Percentiles rank a stretch among this genome's conserved stretches.
Conservation (phyloP, 306 rosid species). For the Albizia julibrissin region DNA sequence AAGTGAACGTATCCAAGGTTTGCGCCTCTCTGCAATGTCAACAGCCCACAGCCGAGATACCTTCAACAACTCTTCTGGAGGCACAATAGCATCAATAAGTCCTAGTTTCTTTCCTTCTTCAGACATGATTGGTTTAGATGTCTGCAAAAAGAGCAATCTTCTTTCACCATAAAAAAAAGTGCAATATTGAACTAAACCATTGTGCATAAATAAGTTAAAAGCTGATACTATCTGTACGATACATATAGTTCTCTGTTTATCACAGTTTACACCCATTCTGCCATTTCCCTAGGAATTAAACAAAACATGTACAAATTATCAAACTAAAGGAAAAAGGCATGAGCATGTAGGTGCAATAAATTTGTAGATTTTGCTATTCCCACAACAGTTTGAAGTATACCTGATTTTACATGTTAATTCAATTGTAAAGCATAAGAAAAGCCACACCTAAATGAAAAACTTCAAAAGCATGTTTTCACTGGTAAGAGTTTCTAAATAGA, state of each 20-base stretch:
- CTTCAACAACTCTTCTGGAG: slow-evolving; percentile 76
- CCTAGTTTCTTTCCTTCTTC: slow-evolving; percentile 96
- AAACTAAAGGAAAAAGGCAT: neutral
- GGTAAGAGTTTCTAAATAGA: neutral
- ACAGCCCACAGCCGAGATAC: slow-evolving; percentile 81
- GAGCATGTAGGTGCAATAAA: neutral
- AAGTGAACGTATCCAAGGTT: slow-evolving; percentile 91
- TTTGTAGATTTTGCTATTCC: neutral
- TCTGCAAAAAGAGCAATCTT: slow-evolving; percentile 45
- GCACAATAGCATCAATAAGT: slow-evolving; percentile 77
- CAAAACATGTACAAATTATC: neutral
- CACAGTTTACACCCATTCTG: neutral
- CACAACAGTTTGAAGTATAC: neutral
- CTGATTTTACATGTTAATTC: neutral
- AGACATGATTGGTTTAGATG: slow-evolving; percentile 75
- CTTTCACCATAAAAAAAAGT: neutral
- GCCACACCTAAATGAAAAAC: neutral
- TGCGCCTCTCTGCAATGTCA: slow-evolving; percentile 70
- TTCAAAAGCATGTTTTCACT: neutral
- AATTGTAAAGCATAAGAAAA: neutral
- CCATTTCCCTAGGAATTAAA: neutral
- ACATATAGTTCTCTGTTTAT: neutral
- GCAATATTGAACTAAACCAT: slow-evolving; percentile 20
- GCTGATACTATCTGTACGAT: neutral
- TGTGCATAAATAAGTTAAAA: slow-evolving; percentile 14